A percentile compares a stretch with the other conserved stretches of the same genome.
Evolutionary conservation across 805 yeast genomes (phyloP).

Genomic region (Kodamaea restingae): DNA sequence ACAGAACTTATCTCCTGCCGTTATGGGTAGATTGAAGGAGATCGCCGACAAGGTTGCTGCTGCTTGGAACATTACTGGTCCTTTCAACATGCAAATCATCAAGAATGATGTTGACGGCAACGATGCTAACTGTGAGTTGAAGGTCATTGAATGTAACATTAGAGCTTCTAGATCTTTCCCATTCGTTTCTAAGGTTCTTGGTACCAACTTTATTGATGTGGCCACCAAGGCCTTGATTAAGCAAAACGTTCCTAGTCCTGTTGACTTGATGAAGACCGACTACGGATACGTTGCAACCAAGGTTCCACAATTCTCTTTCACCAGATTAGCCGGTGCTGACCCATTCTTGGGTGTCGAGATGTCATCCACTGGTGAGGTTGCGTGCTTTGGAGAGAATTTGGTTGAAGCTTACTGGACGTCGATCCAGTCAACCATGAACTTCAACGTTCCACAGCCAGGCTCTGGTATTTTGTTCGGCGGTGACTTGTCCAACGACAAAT

Average conservation of each 20-base stretch:
- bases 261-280: slow-evolving; percentile 70
- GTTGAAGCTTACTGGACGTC: slow-evolving; percentile 97
- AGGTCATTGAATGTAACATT: slow-evolving; percentile 97
- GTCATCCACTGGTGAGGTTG: slow-evolving; percentile 99
- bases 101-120: slow-evolving; percentile 62
- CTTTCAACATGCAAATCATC: slow-evolving; percentile 97
- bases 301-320: slow-evolving; percentile 98
- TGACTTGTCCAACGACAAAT: slow-evolving; percentile 65
- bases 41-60: slow-evolving; percentile 90
- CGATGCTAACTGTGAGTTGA: slow-evolving; percentile 56
- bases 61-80: slow-evolving; percentile 96
- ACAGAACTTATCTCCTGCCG: slow-evolving; percentile 61
- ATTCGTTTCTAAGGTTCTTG: slow-evolving; percentile 94
- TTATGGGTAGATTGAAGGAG: slow-evolving; percentile 70
- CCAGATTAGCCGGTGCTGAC: slow-evolving; percentile 98
- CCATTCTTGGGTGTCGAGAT: slow-evolving; percentile 98
- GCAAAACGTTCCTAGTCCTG: slow-evolving; percentile 71
- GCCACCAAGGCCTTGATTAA: slow-evolving; percentile 85
- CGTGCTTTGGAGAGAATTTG: slow-evolving; percentile 85
- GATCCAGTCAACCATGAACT: slow-evolving; percentile 95
- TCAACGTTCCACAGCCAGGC: slow-evolving; percentile 89
- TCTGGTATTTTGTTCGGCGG: slow-evolving; percentile 92
- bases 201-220: slow-evolving; percentile 89
- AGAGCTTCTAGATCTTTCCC: slow-evolving; percentile 99
- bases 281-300: slow-evolving; percentile 91